A percentile compares a stretch with the other conserved stretches of the same genome.
phyloP scores from a whole-genome alignment of 768 basidiomycete genomes.

The Boletus vinaceobasis region DNA sequence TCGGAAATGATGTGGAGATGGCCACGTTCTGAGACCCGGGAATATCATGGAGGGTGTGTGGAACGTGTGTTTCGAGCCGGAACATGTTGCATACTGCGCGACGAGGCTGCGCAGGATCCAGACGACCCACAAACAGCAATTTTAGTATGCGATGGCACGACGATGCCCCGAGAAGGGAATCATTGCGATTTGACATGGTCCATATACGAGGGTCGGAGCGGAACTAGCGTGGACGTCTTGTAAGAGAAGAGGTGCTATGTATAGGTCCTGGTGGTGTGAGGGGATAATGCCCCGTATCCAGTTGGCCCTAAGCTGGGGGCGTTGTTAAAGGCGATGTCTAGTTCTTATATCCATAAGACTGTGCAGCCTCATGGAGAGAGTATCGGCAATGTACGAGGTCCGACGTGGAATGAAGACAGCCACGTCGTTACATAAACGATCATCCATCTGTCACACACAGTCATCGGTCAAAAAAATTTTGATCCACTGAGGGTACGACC shows the following conservation, averaged over 20 bases:
- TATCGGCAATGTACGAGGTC: constrained; percentile 6
- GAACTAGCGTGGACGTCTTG: constrained; percentile 15
- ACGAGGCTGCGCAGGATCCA: constrained; percentile 20
- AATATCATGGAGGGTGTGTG: constrained; percentile 15
- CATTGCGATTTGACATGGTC: constrained; percentile 9
- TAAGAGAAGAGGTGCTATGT: constrained; percentile 11
- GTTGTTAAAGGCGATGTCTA: constrained; percentile 18
- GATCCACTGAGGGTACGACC: constrained; percentile 3
- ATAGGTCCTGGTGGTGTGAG: constrained; percentile 16
- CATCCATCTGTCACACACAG: constrained; percentile 4
- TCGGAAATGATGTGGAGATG: constrained; percentile 24
- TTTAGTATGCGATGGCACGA: constrained; percentile 11
- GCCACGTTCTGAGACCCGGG: constrained; percentile 11
- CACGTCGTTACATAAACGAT: constrained; percentile 20
- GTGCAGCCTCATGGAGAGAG: constrained; percentile 10
- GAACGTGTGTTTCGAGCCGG: constrained; percentile 28
- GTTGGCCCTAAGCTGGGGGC: constrained; percentile 11
- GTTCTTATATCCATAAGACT: constrained; percentile 12
- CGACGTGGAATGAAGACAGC: constrained; percentile 7
- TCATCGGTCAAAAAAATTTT: constrained; percentile 17
- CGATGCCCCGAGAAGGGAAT: constrained; percentile 15
- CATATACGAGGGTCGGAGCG: constrained; percentile 17
- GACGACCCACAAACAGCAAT: constrained; percentile 9
- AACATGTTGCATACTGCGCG: constrained; percentile 23
- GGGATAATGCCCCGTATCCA: constrained; percentile 11